These are phyloP conservation scores for Neofusicoccum kwambonambiense DNA, from an alignment of 2,329 filamentous ascomycete species.

Conservation along the genomic window DNA sequence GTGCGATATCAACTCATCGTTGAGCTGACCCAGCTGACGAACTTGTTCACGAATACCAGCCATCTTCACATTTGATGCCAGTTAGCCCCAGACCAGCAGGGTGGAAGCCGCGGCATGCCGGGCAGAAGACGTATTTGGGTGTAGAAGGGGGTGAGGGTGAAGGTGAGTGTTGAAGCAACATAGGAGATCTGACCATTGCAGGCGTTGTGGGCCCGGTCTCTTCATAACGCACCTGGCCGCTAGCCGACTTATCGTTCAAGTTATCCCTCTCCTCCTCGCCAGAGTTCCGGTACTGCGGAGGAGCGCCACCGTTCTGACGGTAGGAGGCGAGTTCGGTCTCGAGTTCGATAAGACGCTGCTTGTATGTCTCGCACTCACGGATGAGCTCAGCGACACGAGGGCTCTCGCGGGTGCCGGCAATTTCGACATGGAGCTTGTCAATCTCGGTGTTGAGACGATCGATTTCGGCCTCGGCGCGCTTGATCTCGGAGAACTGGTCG, in stretches of 20 bases:
- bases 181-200: constrained; percentile 15
- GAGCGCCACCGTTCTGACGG: constrained; percentile 15
- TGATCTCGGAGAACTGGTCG: constrained; percentile 12
- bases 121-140: neutral
- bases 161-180: neutral
- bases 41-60: constrained; percentile 16
- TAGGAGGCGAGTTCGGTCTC: constrained; percentile 8
- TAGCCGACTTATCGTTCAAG: neutral
- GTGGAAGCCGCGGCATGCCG: neutral
- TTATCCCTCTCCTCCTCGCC: neutral
- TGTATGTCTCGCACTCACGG: constrained; percentile 17
- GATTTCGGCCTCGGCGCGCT: constrained; percentile 7
- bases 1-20: constrained; percentile 15
- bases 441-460: constrained; percentile 8
- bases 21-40: constrained; percentile 17
- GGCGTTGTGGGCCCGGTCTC: neutral
- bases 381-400: constrained; percentile 17
- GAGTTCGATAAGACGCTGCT: constrained; percentile 14
- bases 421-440: constrained; percentile 10
- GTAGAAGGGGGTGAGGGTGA: neutral
- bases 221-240: constrained; percentile 15
- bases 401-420: constrained; percentile 14
- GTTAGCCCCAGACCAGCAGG: neutral
- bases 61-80: constrained; percentile 11
- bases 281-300: constrained; percentile 10